Evolutionary conservation across 176 grass and related monocot species (phyloP), one percentile per base, ranked within the genome.

Genomic region (Oropetium thomaeum): DNA sequence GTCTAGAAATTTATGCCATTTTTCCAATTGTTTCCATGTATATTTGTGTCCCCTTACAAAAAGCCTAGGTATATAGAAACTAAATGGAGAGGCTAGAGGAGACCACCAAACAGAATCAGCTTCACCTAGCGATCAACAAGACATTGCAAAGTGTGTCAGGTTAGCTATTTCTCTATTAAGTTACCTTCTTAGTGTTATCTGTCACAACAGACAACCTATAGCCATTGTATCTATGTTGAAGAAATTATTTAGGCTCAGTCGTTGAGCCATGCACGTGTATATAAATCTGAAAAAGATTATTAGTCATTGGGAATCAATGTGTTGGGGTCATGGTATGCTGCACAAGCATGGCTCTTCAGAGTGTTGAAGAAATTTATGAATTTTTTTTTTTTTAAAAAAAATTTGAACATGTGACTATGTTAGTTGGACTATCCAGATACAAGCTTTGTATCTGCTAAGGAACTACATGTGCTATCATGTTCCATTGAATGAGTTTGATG

Each of bases 1-100:
- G 86, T 75, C 40, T 73, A 64, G 19, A 81, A 47, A 28, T 34
- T 76, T 69, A 13, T 72, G 33, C 29, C 75, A 47, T 76, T 70
- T 1, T 44, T 7, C 10, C 20, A 37, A 40, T 32, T 73, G 35
- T 85, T 10, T 55, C 20, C 54, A 11, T 71, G 33, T 65, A 81
- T 47, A 49, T 44, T 25, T 59, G 2, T 79, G 34, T 74, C 72
- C 16, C 80, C 85, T 87, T 38, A 87, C 74, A 31, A 29, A 29
- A 73, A 79, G 5, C 68, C 34, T 87, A 87, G 35, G 79, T 29
- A 80, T 97, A 77, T 87, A 98, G 96, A 95, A 98, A 92, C 62
- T 98, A 79, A 94, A 94, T 92, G 84, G 76, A 69, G 91, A 83
- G 66, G 84, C 84, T 69, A 71, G 31, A 66, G 57, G 70, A 55